phyloP scores from a whole-genome alignment of 331 rosid genomes.

The Erythrophleum ivorense region DNA sequence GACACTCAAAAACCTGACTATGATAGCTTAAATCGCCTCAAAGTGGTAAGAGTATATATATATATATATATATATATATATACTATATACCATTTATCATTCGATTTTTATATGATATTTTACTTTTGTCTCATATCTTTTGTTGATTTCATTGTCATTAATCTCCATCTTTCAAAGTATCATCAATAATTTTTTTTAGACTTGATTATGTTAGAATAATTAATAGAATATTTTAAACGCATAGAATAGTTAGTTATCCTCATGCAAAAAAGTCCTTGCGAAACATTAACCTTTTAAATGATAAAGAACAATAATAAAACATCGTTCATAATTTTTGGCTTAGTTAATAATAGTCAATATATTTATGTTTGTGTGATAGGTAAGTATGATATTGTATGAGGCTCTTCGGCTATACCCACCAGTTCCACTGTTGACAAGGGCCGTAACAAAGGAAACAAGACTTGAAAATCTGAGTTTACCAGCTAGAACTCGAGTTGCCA shows the following conservation, averaged over 20 bases:
- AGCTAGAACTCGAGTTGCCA: not conserved
- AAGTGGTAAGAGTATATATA: slow-evolving; percentile 22
- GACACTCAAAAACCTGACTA: slow-evolving; percentile 39
- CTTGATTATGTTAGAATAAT: too few species aligned
- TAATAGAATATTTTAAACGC: too few species aligned
- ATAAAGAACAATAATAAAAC: too few species aligned
- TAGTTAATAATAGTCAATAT: not conserved
- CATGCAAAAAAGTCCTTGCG: too few species aligned
- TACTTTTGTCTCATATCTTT: not conserved
- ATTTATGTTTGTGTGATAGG: slow-evolving; percentile 5
- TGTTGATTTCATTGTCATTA: not conserved
- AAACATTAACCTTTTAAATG: too few species aligned
- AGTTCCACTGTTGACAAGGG: not conserved
- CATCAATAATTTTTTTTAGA: too few species aligned
- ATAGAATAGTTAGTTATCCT: too few species aligned
- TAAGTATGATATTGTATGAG: slow-evolving; percentile 43
- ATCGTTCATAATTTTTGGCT: too few species aligned
- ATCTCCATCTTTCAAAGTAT: too few species aligned
- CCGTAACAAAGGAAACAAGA: slow-evolving; percentile 24
- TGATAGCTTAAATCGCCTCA: slow-evolving; percentile 37
- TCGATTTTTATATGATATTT: not conserved
- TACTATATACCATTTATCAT: too few species aligned
- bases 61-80: too few species aligned
- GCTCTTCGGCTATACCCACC: slow-evolving; percentile 48
- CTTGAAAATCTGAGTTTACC: slow-evolving; percentile 28